These are phyloP conservation scores for Tricholomella constricta DNA, from an alignment of 768 basidiomycete species.

Conservation along the genomic window DNA sequence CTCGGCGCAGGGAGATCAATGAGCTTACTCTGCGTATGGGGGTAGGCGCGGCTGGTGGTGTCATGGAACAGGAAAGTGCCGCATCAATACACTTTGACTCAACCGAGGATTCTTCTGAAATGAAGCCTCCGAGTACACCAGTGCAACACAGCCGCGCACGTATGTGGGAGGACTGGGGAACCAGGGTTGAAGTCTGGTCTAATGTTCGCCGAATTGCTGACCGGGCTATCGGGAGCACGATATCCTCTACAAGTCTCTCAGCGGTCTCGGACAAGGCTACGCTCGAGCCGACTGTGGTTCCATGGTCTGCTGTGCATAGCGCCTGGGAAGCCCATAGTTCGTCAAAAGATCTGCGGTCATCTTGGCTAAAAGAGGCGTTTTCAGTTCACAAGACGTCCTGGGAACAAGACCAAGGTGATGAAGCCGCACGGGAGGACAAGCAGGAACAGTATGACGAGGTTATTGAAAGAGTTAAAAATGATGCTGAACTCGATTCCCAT, in stretches of 20 bases:
- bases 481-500: slow-evolving; percentile 75
- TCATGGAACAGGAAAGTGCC: slow-evolving; percentile 46
- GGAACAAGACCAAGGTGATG: slow-evolving; percentile 35
- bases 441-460: slow-evolving; percentile 62
- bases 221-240: slow-evolving; percentile 68
- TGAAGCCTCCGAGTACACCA: not conserved
- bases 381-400: slow-evolving; percentile 24
- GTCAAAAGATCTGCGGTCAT: slow-evolving; percentile 51
- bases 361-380: slow-evolving; percentile 59
- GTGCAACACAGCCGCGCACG: slow-evolving; percentile 15
- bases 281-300: slow-evolving; percentile 59
- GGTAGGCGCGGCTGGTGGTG: slow-evolving; percentile 72
- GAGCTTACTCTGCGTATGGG: slow-evolving; percentile 85
- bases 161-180: slow-evolving; percentile 72
- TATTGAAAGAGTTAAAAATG: slow-evolving; percentile 74
- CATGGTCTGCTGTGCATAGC: slow-evolving; percentile 65
- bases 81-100: slow-evolving; percentile 15
- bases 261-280: slow-evolving; percentile 37
- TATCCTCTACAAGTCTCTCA: slow-evolving; percentile 36
- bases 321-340: slow-evolving; percentile 66
- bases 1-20: slow-evolving; percentile 73
- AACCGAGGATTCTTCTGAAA: slow-evolving; percentile 10
- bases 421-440: slow-evolving; percentile 35
- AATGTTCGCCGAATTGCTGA: slow-evolving; percentile 75
- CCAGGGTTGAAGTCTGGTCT: slow-evolving; percentile 66